These are phyloP conservation scores for Fusarium clavum DNA, from an alignment of 2,329 filamentous ascomycete genomes.

Conservation along the genomic window DNA sequence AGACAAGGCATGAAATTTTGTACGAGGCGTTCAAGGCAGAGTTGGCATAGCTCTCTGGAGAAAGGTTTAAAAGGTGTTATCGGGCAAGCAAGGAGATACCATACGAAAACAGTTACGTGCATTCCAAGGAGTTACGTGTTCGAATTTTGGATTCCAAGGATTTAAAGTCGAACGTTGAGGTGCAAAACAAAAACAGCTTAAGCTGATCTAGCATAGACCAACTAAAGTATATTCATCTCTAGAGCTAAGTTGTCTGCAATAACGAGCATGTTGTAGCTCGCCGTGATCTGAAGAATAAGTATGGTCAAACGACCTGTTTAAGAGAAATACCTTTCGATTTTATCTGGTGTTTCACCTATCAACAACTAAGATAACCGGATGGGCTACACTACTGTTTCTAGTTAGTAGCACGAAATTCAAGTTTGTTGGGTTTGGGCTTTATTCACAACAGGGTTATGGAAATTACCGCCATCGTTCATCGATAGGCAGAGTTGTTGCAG, in stretches of 20 bases:
- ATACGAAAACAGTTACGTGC: slow-evolving; percentile 23
- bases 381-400: no score
- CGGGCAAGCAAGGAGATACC: slow-evolving; percentile 38
- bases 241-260: background rate
- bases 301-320: background rate
- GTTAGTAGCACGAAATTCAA: no score
- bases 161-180: background rate
- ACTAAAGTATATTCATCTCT: background rate
- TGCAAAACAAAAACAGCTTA: background rate
- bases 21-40: slow-evolving; percentile 38
- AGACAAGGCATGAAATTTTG: slow-evolving; percentile 16
- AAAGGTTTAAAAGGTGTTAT: slow-evolving; percentile 29
- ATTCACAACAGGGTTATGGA: no score
- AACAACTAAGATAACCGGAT: background rate
- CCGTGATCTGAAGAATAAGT: background rate
- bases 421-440: no score
- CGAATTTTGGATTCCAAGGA: background rate
- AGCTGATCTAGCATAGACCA: background rate
- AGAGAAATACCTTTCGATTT: background rate
- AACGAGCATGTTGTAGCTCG: background rate
- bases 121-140: slow-evolving; percentile 8
- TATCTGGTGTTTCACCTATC: background rate
- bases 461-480: no score
- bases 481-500: no score
- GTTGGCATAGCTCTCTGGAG: slow-evolving; percentile 12